phyloP scores from a whole-genome alignment of 2,329 filamentous ascomycete species.

The Colletotrichum falcatum region DNA sequence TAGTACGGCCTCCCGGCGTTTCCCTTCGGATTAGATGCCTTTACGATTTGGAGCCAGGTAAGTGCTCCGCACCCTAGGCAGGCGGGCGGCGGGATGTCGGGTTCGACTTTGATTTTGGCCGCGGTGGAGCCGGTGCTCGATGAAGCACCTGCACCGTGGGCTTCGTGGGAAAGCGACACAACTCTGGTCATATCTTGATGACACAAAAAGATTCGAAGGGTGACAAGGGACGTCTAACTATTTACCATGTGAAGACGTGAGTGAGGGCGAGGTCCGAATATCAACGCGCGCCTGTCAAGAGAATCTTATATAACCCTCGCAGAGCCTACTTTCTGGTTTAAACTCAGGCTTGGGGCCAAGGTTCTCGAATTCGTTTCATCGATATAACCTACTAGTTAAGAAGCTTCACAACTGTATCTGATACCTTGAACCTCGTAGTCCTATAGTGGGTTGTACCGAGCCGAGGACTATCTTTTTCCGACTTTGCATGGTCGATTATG shows the following conservation, averaged over 20 bases:
- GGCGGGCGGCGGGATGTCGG: neutral
- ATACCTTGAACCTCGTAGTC: no score
- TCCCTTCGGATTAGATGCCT: neutral
- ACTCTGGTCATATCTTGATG: neutral
- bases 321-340: no score
- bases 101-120: no score
- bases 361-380: neutral
- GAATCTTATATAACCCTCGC: neutral
- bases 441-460: no score
- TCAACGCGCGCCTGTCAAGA: neutral
- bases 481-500: no score
- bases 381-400: no score
- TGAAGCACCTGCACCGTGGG: neutral
- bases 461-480: no score
- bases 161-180: neutral
- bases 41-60: neutral
- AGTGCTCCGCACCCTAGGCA: neutral
- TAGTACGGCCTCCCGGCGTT: slow-evolving; percentile 12
- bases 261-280: no score
- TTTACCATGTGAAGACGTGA: neutral
- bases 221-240: neutral
- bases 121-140: neutral
- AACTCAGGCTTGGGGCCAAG: neutral
- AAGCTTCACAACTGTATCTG: no score
- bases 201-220: neutral